Conservation (phyloP, 192 early-diverging fungal genomes). For the Pilobolus umbonatus region DNA sequence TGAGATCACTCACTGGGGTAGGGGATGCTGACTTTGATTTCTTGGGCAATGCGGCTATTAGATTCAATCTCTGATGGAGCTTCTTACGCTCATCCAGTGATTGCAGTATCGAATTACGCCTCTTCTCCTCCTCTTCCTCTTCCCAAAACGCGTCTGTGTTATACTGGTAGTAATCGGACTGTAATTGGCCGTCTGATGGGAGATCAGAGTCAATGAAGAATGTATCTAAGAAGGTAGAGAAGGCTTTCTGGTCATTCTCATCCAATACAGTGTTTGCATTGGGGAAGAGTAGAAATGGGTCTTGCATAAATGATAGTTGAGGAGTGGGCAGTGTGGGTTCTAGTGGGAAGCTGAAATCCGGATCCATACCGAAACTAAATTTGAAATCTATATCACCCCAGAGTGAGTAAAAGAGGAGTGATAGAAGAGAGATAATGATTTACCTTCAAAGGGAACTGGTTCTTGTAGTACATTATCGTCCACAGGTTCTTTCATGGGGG, state of each 20-base stretch:
- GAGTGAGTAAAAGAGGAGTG: neutral
- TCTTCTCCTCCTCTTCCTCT: conserved; percentile 18
- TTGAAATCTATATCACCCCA: conserved; percentile 30
- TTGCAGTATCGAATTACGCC: conserved; percentile 12
- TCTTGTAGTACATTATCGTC: conserved; percentile 11
- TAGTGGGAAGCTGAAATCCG: conserved; percentile 23
- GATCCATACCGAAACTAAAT: conserved; percentile 33
- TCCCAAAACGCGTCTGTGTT: conserved; percentile 1
- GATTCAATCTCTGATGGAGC: conserved; percentile 1
- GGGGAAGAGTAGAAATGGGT: conserved; percentile 4
- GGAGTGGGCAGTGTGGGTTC: conserved; percentile 4
- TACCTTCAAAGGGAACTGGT: conserved; percentile 31
- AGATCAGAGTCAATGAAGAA: conserved; percentile 45
- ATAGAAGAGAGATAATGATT: neutral
- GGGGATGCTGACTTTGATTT: too few species aligned
- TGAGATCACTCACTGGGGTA: conserved; percentile 1
- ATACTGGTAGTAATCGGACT: neutral
- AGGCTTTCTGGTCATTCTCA: conserved; percentile 42
- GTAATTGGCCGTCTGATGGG: neutral
- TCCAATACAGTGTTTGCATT: conserved; percentile 19
- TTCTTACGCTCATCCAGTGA: conserved; percentile 18
- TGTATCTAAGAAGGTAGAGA: conserved; percentile 47
- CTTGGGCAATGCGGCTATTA: conserved; percentile 2
- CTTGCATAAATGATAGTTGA: conserved; percentile 6
- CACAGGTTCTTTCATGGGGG: neutral